A percentile compares a stretch with the other conserved stretches of the same genome.
These are phyloP conservation scores for Linnemannia zychae DNA, from an alignment of 192 early-diverging fungal species.

Conservation along the genomic window DNA sequence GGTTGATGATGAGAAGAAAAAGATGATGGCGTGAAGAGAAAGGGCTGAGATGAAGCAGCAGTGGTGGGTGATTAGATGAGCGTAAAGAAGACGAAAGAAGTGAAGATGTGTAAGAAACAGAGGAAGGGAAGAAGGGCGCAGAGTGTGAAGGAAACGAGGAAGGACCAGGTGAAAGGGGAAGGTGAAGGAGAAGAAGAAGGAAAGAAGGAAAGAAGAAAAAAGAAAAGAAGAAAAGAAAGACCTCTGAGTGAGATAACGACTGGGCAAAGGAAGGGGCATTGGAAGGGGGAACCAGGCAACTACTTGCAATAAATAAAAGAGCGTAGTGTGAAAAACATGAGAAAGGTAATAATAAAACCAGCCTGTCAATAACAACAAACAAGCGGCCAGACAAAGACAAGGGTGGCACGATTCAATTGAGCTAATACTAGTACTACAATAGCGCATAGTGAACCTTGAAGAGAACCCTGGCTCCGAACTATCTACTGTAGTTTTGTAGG, in stretches of 20 bases:
- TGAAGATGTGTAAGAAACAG: background rate
- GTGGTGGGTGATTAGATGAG: background rate
- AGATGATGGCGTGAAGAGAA: slow-evolving; percentile 6
- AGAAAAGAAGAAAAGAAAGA: background rate
- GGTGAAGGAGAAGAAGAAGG: background rate
- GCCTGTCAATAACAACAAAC: background rate
- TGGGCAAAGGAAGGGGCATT: background rate
- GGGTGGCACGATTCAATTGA: background rate
- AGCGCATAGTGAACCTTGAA: no score
- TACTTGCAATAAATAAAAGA: background rate
- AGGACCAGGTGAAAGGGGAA: background rate
- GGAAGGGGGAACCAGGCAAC: background rate
- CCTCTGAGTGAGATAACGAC: background rate
- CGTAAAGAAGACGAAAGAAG: background rate
- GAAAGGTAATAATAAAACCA: background rate
- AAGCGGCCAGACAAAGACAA: background rate
- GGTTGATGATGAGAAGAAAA: background rate
- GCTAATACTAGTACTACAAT: no score
- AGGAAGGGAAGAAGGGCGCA: background rate
- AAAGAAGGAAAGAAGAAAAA: background rate
- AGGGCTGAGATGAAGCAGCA: slow-evolving; percentile 9
- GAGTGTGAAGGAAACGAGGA: background rate
- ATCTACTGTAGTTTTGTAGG: no score
- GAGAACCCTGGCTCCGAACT: no score
- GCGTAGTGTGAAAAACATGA: slow-evolving; percentile 1